Conservation (phyloP, 2,329 filamentous ascomycete genomes). For the Onygenales sp. region DNA sequence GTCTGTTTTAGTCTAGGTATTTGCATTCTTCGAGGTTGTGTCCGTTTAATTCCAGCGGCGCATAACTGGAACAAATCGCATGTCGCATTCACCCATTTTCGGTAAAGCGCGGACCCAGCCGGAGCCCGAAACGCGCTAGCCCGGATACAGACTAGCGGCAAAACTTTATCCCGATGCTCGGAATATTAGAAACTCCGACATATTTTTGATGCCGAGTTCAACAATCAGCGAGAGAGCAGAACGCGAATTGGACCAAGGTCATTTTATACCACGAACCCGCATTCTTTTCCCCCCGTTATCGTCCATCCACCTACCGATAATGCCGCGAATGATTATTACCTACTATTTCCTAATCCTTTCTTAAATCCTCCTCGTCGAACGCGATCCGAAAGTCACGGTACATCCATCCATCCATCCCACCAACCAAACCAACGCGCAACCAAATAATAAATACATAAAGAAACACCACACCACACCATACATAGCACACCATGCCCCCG, state of each 20-base stretch:
- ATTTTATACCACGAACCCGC: no score
- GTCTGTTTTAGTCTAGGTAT: neutral
- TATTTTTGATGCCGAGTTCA: neutral
- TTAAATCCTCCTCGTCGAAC: no score
- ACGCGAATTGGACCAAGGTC: no score
- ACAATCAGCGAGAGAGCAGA: neutral
- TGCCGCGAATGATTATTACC: no score
- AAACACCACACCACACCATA: neutral
- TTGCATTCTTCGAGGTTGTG: no score
- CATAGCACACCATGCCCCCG: constrained; percentile 9
- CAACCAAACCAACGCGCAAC: no score
- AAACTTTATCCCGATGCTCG: neutral
- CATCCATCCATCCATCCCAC: neutral
- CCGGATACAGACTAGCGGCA: neutral
- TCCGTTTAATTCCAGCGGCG: no score
- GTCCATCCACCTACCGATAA: no score
- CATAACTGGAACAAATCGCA: no score
- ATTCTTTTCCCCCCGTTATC: no score
- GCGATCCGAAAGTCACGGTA: neutral
- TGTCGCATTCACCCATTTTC: constrained; percentile 1
- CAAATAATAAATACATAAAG: neutral
- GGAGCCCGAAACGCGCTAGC: neutral
- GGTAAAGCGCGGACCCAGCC: neutral
- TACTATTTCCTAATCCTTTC: no score
- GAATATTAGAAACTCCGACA: neutral